These are phyloP conservation scores for Polytolypa hystricis DNA, from an alignment of 2,329 filamentous ascomycete genomes.

Conservation along the genomic window DNA sequence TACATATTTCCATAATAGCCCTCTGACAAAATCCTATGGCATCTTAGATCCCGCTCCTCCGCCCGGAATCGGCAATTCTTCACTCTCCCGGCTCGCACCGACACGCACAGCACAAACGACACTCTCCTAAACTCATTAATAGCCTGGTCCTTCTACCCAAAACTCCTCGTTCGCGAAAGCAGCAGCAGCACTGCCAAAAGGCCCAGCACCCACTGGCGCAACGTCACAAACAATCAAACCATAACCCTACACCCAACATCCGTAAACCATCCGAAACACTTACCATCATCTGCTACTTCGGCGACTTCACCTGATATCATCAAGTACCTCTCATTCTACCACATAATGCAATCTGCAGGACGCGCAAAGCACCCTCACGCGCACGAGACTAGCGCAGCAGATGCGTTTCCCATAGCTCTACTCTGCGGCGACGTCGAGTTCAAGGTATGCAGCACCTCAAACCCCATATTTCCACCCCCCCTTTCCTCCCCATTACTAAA, in stretches of 20 bases:
- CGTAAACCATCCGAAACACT: constrained; percentile 64
- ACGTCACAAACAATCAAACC: constrained; percentile 83
- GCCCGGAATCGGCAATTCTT: constrained; percentile 66
- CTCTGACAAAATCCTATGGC: neutral
- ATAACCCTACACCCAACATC: constrained; percentile 81
- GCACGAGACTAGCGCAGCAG: constrained; percentile 71
- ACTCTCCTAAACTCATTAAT: constrained; percentile 68
- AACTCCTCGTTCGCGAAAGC: constrained; percentile 70
- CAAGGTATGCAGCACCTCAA: constrained; percentile 47
- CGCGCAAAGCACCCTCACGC: constrained; percentile 72
- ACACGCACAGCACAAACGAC: constrained; percentile 70
- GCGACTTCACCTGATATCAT: constrained; percentile 41
- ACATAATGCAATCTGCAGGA: constrained; percentile 94
- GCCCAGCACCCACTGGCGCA: too few relatives aligned
- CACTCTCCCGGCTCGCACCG: constrained; percentile 63
- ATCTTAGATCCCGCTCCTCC: constrained; percentile 46
- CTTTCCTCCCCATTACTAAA: constrained; percentile 1
- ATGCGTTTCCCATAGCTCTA: constrained; percentile 72
- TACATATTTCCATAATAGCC: too few relatives aligned
- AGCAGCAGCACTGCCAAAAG: too few relatives aligned
- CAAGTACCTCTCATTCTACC: constrained; percentile 86
- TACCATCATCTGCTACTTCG: too few relatives aligned
- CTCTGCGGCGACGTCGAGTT: constrained; percentile 83
- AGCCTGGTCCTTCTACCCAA: constrained; percentile 92
- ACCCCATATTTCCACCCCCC: neutral